Evolutionary conservation across 257 asterid genomes (phyloP), one percentile per base, ranked within the genome.

Genomic region (Solanum pimpinellifolium): DNA sequence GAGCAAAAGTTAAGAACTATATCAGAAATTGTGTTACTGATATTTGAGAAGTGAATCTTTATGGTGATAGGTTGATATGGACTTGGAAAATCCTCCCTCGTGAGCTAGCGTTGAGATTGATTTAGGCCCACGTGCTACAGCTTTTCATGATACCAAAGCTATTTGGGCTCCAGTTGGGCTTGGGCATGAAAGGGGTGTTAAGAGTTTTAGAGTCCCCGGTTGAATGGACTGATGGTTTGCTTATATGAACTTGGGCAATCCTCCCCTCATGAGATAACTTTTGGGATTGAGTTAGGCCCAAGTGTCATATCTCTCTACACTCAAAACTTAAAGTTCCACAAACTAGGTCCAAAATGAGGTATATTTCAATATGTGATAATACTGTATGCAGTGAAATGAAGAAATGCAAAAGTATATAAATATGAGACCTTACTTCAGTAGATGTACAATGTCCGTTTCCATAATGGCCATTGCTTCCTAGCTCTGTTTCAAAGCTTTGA

Each of bases 391-490:
- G 44, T 46, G n/a, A 27, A 27, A 46, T 80, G 84, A 80, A 80
- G 41, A 46, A 31, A 81, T 20, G 46, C 70, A 81, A 31, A 81
- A 31, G 20, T 49, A 49, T 6, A 29, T 49, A 49, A 31, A 74
- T 65, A 39, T 56, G 91, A 89, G 91, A 92, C 88, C 96, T 94
- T 96, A 95, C 98, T 88, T 95, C 94, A 85, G 90, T 85, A 83
- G 91, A 92, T 89, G 84, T 87, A 35, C 86, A 87, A 88, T 74
- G 87, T 82, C 87, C 89, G 88, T 83, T 88, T 81, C 88, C 90
- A 65, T 74, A 84, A 69, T 86, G 74, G 78, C 89, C 86, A 73
- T 83, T 83, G 68, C 90, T 91, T 85, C 80, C 88, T 85, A 76
- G 88, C 85, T 91, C 93, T 44, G 83, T 68, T 86, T 91, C 95